Percentiles rank a stretch among this genome's conserved stretches.
Conservation (phyloP, 805 yeast genomes). For the Groenewaldozyma tartarivorans region DNA sequence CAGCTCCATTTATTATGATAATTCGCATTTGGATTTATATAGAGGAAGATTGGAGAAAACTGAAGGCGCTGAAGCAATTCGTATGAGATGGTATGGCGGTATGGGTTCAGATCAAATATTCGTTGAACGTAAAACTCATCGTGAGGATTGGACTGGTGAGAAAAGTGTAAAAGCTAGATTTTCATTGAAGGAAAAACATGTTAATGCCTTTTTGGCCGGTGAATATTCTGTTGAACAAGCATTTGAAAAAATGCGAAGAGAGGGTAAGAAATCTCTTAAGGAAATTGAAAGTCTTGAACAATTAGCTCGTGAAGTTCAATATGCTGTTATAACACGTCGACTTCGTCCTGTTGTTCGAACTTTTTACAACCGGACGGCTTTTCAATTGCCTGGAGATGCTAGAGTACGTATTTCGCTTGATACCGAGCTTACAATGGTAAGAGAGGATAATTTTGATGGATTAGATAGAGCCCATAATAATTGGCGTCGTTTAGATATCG, state of each 20-base stretch:
- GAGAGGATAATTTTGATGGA: constrained; percentile 97
- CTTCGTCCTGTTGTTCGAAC: constrained; percentile 92
- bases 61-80: constrained; percentile 98
- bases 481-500: constrained; percentile 98
- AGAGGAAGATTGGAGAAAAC: constrained; percentile 91
- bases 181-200: constrained; percentile 81
- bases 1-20: constrained; percentile 93
- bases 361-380: constrained; percentile 95
- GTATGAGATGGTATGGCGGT: constrained; percentile 99
- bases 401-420: constrained; percentile 97
- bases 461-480: constrained; percentile 79
- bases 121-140: constrained; percentile 94
- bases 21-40: constrained; percentile 79
- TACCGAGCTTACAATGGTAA: constrained; percentile 92
- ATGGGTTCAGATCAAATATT: constrained; percentile 88
- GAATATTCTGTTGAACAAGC: constrained; percentile 79
- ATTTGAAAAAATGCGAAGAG: constrained; percentile 85
- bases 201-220: constrained; percentile 77
- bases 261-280: constrained; percentile 75
- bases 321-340: constrained; percentile 72
- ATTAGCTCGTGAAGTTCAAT: constrained; percentile 87
- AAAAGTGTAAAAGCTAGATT: constrained; percentile 98
- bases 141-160: constrained; percentile 99
- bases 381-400: constrained; percentile 98
- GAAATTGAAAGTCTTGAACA: constrained; percentile 91